phyloP scores from a whole-genome alignment of 306 rosid species.

The Ceratonia siliqua region DNA sequence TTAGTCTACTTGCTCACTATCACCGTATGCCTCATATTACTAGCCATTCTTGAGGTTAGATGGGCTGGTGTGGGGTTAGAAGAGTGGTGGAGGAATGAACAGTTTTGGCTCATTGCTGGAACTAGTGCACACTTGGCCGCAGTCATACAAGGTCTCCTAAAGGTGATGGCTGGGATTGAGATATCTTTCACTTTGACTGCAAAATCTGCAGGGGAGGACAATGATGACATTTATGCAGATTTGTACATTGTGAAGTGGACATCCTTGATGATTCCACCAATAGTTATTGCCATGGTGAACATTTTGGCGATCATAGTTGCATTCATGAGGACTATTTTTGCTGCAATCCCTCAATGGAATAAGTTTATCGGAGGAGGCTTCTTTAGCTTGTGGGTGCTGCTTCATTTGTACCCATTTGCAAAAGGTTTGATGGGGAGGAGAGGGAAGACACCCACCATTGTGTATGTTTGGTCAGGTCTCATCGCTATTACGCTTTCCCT shows the following conservation, averaged over 20 bases:
- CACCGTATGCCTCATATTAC: slow-evolving; percentile 35
- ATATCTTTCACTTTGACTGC: slow-evolving; percentile 53
- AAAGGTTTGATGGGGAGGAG: slow-evolving; percentile 64
- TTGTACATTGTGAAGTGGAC: slow-evolving; percentile 57
- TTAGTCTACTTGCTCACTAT: slow-evolving; percentile 51
- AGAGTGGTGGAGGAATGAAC: slow-evolving; percentile 65
- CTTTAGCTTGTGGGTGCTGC: slow-evolving; percentile 60
- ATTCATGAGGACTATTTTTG: slow-evolving; percentile 41
- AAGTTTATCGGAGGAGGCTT: slow-evolving; percentile 57
- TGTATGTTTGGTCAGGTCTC: slow-evolving; percentile 61
- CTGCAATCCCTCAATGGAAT: slow-evolving; percentile 45
- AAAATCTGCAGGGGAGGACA: slow-evolving; percentile 43
- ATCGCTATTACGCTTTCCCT: slow-evolving; percentile 54
- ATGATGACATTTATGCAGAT: slow-evolving; percentile 44
- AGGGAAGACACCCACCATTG: slow-evolving; percentile 57
- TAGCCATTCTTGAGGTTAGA: slow-evolving; percentile 50
- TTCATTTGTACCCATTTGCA: slow-evolving; percentile 60
- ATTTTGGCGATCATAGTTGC: slow-evolving; percentile 45
- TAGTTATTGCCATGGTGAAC: slow-evolving; percentile 51
- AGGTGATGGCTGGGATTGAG: slow-evolving; percentile 58
- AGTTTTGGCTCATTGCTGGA: slow-evolving; percentile 57
- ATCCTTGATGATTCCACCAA: slow-evolving; percentile 53
- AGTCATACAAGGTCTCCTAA: slow-evolving; percentile 50
- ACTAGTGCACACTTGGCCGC: slow-evolving; percentile 61
- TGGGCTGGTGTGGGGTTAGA: slow-evolving; percentile 54